Percentiles rank a stretch among this genome's conserved stretches.
These are phyloP conservation scores for Verticillium dahliae DNA, from an alignment of 2,329 filamentous ascomycete species.

Conservation along the genomic window DNA sequence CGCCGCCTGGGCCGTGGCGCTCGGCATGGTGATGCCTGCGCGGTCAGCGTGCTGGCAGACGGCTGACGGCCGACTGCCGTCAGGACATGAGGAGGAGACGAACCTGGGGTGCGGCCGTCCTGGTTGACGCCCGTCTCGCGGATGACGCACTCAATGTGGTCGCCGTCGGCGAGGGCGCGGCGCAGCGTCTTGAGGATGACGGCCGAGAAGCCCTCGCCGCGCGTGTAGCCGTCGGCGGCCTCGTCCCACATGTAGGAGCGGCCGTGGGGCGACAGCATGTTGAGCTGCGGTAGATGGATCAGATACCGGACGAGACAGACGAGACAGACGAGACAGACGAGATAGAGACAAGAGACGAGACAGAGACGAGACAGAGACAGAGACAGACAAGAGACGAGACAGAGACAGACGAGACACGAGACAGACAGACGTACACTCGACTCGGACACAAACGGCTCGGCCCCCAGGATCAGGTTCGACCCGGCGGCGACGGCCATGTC, in stretches of 20 bases:
- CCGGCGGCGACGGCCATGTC: constrained; percentile 16
- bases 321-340: too few relatives aligned
- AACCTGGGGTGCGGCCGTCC: constrained; percentile 27
- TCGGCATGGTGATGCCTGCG: constrained; percentile 37
- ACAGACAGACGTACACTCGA: too few relatives aligned
- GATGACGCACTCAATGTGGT: constrained; percentile 26
- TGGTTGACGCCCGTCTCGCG: constrained; percentile 19
- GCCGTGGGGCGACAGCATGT: constrained; percentile 11
- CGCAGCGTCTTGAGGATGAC: constrained; percentile 33
- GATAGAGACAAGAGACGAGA: too few relatives aligned
- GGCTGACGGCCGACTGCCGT: too few relatives aligned
- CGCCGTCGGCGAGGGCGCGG: constrained; percentile 31
- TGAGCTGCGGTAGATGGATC: too few relatives aligned
- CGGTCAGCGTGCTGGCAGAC: too few relatives aligned
- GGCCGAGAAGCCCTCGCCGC: constrained; percentile 33
- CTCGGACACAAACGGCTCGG: constrained; percentile 12
- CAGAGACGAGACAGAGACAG: too few relatives aligned
- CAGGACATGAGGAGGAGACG: too few relatives aligned
- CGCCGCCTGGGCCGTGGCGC: constrained; percentile 21
- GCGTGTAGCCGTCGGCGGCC: constrained; percentile 32
- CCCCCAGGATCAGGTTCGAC: constrained; percentile 18
- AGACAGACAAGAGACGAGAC: too few relatives aligned
- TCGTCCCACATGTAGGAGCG: constrained; percentile 22
- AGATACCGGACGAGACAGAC: too few relatives aligned
- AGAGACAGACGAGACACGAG: too few relatives aligned